Percentiles rank a stretch among this genome's conserved stretches.
Evolutionary conservation across 2,329 filamentous ascomycete genomes (phyloP).

Genomic region (Arachnomyces sp.): DNA sequence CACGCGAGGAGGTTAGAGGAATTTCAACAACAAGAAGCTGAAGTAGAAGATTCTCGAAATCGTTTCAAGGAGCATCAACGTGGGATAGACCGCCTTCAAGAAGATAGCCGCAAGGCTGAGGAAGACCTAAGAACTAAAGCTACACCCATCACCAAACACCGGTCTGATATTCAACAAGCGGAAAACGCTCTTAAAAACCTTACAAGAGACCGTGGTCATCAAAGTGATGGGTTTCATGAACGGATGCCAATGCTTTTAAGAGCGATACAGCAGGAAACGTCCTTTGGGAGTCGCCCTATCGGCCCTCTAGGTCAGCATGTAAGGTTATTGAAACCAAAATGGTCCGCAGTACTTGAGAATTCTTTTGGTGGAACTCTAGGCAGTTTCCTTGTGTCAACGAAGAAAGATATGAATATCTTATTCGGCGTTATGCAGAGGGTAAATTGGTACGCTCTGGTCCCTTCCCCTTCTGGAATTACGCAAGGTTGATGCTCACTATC

Average conservation of each 20-base stretch:
- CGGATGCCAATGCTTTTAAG: constrained; percentile 58
- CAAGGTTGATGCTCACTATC: constrained; percentile 1
- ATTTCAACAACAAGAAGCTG: constrained; percentile 51
- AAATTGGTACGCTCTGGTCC: constrained; percentile 38
- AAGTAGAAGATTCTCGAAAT: constrained; percentile 38
- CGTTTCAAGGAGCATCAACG: constrained; percentile 36
- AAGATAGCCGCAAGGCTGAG: constrained; percentile 28
- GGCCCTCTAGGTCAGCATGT: constrained; percentile 78
- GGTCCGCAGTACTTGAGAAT: constrained; percentile 75
- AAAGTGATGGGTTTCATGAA: constrained; percentile 57
- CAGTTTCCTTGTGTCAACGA: constrained; percentile 74
- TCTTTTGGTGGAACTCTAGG: constrained; percentile 63
- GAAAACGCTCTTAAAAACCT: constrained; percentile 48
- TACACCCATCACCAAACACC: constrained; percentile 37
- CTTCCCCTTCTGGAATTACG: background rate
- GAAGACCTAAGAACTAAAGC: constrained; percentile 19
- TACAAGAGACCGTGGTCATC: constrained; percentile 50
- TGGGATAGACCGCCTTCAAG: constrained; percentile 27
- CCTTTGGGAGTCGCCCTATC: constrained; percentile 66
- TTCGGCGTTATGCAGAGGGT: constrained; percentile 55
- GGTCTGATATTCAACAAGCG: constrained; percentile 47
- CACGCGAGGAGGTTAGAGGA: constrained; percentile 55
- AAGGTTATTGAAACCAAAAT: constrained; percentile 67
- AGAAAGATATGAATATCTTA: constrained; percentile 65
- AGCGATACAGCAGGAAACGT: constrained; percentile 60